phyloP scores from a whole-genome alignment of 2,329 filamentous ascomycete genomes.

The Colletotrichum costaricense region DNA sequence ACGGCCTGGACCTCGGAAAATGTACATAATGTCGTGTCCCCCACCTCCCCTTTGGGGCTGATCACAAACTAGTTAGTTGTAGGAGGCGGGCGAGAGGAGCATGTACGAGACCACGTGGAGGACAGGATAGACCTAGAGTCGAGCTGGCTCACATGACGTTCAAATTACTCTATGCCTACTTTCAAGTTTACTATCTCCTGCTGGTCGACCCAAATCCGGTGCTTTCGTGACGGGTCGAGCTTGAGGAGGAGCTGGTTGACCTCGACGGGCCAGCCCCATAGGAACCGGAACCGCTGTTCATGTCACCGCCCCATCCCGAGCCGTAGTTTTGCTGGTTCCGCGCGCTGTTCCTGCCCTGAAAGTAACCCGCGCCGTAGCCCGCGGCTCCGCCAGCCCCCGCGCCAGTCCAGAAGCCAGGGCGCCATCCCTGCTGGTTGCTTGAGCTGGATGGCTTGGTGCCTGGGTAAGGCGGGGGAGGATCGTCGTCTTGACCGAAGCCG shows the following conservation, averaged over 20 bases:
- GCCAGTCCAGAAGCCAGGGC: constrained; percentile 81
- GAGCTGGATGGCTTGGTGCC: constrained; percentile 50
- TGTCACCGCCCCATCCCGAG: constrained; percentile 47
- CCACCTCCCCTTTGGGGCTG: neutral
- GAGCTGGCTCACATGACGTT: constrained; percentile 22
- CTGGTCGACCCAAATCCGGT: constrained; percentile 80
- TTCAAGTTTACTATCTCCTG: constrained; percentile 56
- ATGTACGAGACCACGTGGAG: constrained; percentile 5
- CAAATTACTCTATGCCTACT: constrained; percentile 24
- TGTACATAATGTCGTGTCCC: constrained; percentile 31
- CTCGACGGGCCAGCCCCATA: constrained; percentile 48
- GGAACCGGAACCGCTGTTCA: constrained; percentile 36
- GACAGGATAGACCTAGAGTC: constrained; percentile 35
- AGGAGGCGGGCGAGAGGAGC: neutral
- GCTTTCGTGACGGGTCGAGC: constrained; percentile 69
- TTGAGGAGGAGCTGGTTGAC: constrained; percentile 50
- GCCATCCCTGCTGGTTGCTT: constrained; percentile 63
- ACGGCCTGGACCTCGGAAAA: constrained; percentile 24
- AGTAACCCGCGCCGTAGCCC: constrained; percentile 70
- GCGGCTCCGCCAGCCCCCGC: constrained; percentile 76
- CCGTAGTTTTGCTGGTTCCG: constrained; percentile 40
- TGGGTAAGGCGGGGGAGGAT: constrained; percentile 67
- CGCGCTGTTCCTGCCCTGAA: constrained; percentile 40
- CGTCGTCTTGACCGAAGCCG: constrained; percentile 50
- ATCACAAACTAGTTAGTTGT: neutral